Evolutionary conservation across 1,284 basidiomycete genomes (phyloP), one percentile per base, ranked within the genome.

Genomic region (Amylostereum areolatum): DNA sequence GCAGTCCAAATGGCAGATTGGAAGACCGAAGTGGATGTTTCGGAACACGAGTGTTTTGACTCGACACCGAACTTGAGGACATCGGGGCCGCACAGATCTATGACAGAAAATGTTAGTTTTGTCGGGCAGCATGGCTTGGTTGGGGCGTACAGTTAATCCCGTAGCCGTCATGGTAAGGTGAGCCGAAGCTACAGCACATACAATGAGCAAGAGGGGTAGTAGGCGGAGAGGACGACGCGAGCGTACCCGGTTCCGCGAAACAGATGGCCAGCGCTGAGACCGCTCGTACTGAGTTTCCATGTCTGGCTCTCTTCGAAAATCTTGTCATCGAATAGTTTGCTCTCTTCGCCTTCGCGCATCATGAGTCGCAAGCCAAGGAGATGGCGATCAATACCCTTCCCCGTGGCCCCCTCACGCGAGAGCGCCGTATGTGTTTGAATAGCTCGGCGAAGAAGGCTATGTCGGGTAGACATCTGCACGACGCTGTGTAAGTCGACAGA

Each of bases 31-130:
- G 93, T 95, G 29, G 88, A 89, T 28, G 92, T 94, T 33, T 70
- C 63, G 5, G 75, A 62, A 58, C 75, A 83, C 6, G 87, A 87
- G 56, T 77, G 71, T 67, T 98, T 98, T 49, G 87, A 90, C 69
- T 98, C 95, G 62, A 98, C 85, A 2, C 96, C 96, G 69, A 98
- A 96, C 69, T 95, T 97, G 68, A 98, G 79, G 54, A 85, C 71
- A 48, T 85, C 72, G 11, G 85, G 80, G 12, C 86, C 92, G 50
- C 89, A 82, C 54, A 97, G 78, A 66, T 98, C 92, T 95, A 55
- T 31, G 48, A 2, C 28, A 9, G 35, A 9, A 28, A 9, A 42
- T 48, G 36, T 35, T 50, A 46, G 36, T 18, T 18, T 18, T 18
- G 18, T 18, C 18, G 47, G 48, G 47, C 44, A 59, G 29, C 34